Evolutionary conservation across 805 yeast genomes (phyloP), one percentile per base, ranked within the genome.

Genomic region (Candida verbasci): DNA sequence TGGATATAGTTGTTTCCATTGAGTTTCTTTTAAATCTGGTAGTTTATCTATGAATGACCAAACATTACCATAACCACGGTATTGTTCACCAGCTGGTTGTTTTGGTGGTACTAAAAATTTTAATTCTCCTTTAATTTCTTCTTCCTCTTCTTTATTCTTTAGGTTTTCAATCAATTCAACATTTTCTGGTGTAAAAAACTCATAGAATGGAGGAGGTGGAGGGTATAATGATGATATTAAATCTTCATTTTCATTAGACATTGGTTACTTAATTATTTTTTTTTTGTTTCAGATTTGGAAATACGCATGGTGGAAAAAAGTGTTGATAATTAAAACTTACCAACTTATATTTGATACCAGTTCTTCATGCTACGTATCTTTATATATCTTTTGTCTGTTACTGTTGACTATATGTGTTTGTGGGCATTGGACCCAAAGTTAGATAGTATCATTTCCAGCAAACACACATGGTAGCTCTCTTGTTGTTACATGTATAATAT

Each of bases 191-290:
- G 95, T 86, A 65, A 86, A 91, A 49, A 71, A 76, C 53, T 78
- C 76, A 46, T 78, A 74, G 52, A 77, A 86, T 7, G 85, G 84
- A 7, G 98, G 98, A 2, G 98, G 97, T 1, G 95, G 94, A 2
- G 98, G 98, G 48, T 86, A 93, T 28, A 91, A 68, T 6, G 96
- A 78, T 11, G 96, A 53, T 37, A 68, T 66, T 38, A 66, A 47
- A 34, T 67, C 68, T 29, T 57, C 68, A 7, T 31, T 22, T 28
- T 33, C 22, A 17, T n/a, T n/a, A 6, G 30, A 25, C 22, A 20
- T 34, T 20, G 17, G 24, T 12, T 14, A 10, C 4, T 20, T 8
- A 12, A 12, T 29, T 20, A 8, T 29, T 29, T 29, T 29, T 12
- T 29, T 17, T 29, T 20, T 20, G 4, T 4, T 18, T 10, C 8